These are phyloP conservation scores for Suhomyces kilbournensis DNA, from an alignment of 805 yeast genomes.

Conservation along the genomic window DNA sequence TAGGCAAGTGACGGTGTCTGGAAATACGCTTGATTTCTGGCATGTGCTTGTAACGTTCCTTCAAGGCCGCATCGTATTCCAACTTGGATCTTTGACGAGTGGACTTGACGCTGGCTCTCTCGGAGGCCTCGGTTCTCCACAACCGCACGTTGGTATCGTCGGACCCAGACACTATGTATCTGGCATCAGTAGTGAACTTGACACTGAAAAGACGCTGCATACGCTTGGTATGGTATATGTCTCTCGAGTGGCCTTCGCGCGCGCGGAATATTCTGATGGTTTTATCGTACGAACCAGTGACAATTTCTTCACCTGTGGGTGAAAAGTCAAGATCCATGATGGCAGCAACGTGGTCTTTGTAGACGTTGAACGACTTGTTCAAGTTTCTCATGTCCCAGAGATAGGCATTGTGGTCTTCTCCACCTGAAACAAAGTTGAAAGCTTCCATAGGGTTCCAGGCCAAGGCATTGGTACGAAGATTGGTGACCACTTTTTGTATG, in stretches of 20 bases:
- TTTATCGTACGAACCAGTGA: conserved; percentile 92
- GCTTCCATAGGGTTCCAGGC: conserved; percentile 99
- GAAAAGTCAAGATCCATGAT: conserved; percentile 92
- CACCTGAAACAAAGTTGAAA: conserved; percentile 84
- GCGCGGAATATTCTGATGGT: conserved; percentile 78
- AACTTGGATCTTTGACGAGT: conserved; percentile 75
- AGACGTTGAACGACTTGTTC: conserved; percentile 75
- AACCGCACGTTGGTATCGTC: conserved; percentile 94
- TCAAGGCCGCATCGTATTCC: conserved; percentile 88
- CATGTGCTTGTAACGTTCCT: conserved; percentile 91
- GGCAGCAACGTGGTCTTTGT: conserved; percentile 94
- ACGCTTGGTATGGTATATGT: conserved; percentile 92
- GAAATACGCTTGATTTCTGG: conserved; percentile 91
- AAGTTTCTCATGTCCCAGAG: conserved; percentile 96
- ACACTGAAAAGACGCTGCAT: conserved; percentile 93
- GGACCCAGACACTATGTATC: conserved; percentile 83
- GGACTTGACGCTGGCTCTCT: conserved; percentile 77
- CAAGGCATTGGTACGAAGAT: conserved; percentile 78
- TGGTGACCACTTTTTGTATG: conserved; percentile 82
- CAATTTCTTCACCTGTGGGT: conserved; percentile 96
- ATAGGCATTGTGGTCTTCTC: conserved; percentile 93
- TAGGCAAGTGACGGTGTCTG: conserved; percentile 90
- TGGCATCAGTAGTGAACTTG: conserved; percentile 83
- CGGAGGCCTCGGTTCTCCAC: conserved; percentile 89
- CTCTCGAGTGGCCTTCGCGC: conserved; percentile 87